Evolutionary conservation across 1,139 yeast genomes (phyloP).

Genomic region (Taphrina betulina): DNA sequence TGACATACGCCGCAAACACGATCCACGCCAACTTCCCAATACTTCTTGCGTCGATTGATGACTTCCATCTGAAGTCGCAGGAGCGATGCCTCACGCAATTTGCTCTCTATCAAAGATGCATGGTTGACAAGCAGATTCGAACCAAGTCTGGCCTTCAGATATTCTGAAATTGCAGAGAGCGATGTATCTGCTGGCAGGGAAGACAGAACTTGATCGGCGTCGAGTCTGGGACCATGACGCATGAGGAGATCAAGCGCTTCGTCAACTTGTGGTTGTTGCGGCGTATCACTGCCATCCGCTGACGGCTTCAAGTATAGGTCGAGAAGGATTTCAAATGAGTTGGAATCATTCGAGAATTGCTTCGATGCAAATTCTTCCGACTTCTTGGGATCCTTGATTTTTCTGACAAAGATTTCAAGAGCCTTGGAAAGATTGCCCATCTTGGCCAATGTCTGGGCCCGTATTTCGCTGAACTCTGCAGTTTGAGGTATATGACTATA

Average conservation of each 20-base stretch:
- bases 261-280: constrained; percentile 40
- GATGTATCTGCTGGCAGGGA: constrained; percentile 45
- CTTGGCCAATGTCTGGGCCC: constrained; percentile 60
- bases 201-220: constrained; percentile 41
- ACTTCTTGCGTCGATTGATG: constrained; percentile 47
- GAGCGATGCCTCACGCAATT: constrained; percentile 48
- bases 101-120: constrained; percentile 42
- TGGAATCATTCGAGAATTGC: constrained; percentile 49
- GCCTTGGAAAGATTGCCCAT: constrained; percentile 66
- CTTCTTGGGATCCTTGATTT: constrained; percentile 56
- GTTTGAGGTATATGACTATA: constrained; percentile 42
- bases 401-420: constrained; percentile 60
- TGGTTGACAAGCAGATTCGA: constrained; percentile 43
- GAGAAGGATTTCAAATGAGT: constrained; percentile 43
- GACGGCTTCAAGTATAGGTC: constrained; percentile 42
- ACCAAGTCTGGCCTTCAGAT: constrained; percentile 52
- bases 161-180: constrained; percentile 36
- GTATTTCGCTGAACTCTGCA: constrained; percentile 46
- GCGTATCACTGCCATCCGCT: constrained; percentile 36
- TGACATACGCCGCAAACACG: constrained; percentile 61
- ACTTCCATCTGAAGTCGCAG: constrained; percentile 47
- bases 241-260: constrained; percentile 20
- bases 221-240: constrained; percentile 40
- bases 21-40: constrained; percentile 47
- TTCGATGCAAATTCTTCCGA: constrained; percentile 62